Percentiles rank a stretch among this genome's conserved stretches.
These are phyloP conservation scores for Solanum appendiculatum DNA, from an alignment of 257 asterid genomes.

Conservation along the genomic window DNA sequence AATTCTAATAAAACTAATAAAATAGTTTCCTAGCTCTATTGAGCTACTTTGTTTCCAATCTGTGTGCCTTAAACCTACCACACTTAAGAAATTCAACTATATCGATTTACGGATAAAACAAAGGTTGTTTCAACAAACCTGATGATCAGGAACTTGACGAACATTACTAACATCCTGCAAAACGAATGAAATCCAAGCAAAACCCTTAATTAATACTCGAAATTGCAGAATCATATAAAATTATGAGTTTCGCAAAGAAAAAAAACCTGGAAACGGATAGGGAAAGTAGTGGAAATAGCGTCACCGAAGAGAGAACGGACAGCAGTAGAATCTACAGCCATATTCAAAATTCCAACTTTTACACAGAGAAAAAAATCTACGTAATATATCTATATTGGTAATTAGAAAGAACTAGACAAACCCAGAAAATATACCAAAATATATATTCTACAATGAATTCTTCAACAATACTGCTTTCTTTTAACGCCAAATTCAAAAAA, in stretches of 20 bases:
- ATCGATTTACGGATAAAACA: not conserved
- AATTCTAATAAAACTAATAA: not conserved
- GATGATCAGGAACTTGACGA: conserved; percentile 96
- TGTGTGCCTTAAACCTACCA: not conserved
- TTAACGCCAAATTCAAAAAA: not conserved
- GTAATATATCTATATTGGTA: not conserved
- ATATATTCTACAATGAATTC: not conserved
- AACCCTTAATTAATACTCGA: not conserved
- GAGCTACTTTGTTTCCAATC: not conserved
- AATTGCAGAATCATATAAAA: not conserved
- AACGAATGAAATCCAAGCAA: not conserved
- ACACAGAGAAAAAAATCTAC: not conserved
- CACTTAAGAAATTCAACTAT: not conserved
- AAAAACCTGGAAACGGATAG: conserved; percentile 61
- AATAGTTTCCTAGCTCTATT: too few relatives aligned
- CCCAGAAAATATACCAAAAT: not conserved
- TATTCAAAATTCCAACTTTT: not conserved
- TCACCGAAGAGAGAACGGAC: conserved; percentile 68
- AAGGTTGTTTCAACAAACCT: conserved; percentile 30
- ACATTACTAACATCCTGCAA: conserved; percentile 68
- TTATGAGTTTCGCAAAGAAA: not conserved
- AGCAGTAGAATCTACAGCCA: conserved; percentile 41
- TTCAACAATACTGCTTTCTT: not conserved
- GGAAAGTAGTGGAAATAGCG: conserved; percentile 54
- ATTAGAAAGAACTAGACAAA: not conserved